These are phyloP conservation scores for Penicillium hesseltinei DNA, from an alignment of 2,329 filamentous ascomycete species.

Conservation along the genomic window DNA sequence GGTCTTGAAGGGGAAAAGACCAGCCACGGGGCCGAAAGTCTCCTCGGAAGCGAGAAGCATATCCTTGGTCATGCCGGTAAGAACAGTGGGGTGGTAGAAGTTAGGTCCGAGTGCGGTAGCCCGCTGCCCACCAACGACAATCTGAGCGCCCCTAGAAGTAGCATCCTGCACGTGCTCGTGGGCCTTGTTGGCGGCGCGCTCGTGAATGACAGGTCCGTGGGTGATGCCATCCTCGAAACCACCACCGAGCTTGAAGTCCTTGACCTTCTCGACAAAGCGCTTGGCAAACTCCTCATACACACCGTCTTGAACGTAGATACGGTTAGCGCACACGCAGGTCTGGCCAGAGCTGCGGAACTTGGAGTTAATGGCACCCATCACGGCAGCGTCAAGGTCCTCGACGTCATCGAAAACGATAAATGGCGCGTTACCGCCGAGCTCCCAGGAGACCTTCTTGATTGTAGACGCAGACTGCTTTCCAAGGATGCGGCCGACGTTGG, in stretches of 20 bases:
- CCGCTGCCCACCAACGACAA: conserved; percentile 72
- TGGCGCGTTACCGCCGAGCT: conserved; percentile 91
- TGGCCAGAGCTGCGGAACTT: conserved; percentile 96
- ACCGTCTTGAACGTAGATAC: conserved; percentile 53
- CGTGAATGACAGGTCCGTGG: conserved; percentile 64
- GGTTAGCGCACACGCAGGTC: conserved; percentile 82
- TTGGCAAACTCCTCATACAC: conserved; percentile 55
- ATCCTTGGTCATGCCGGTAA: conserved; percentile 78
- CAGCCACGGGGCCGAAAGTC: conserved; percentile 93
- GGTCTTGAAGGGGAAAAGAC: conserved; percentile 81
- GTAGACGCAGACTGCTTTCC: conserved; percentile 88
- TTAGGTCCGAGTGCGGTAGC: conserved; percentile 73
- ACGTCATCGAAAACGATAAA: conserved; percentile 94
- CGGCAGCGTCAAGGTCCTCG: conserved; percentile 80
- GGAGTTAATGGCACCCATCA: conserved; percentile 75
- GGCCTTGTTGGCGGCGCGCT: conserved; percentile 76
- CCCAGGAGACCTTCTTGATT: conserved; percentile 82
- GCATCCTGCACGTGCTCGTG: conserved; percentile 78
- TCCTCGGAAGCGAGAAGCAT: conserved; percentile 87
- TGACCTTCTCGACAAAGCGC: conserved; percentile 56
- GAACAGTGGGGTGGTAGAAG: conserved; percentile 87
- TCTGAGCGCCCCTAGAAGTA: conserved; percentile 69
- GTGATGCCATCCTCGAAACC: conserved; percentile 49
- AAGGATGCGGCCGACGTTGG: conserved; percentile 67
- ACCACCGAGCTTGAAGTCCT: conserved; percentile 47